Percentiles rank a stretch among this genome's conserved stretches.
Evolutionary conservation across 2,329 filamentous ascomycete genomes (phyloP).

Genomic region (Fusarium zealandicum): DNA sequence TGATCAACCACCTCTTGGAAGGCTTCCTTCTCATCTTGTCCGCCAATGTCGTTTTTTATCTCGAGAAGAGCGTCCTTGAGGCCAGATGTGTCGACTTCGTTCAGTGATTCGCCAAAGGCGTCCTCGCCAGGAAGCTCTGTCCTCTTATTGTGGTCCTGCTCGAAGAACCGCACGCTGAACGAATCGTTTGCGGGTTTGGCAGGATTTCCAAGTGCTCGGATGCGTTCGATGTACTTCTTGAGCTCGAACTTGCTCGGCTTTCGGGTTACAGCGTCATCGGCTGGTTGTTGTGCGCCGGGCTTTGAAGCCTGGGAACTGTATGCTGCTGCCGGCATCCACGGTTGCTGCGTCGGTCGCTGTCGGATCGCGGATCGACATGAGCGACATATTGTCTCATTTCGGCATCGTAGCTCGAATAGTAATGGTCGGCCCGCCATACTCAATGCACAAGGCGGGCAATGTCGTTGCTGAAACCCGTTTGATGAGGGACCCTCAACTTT

Average conservation of each 20-base stretch:
- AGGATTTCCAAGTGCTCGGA: constrained; percentile 37
- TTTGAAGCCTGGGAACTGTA: constrained; percentile 46
- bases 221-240: constrained; percentile 40
- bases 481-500: constrained; percentile 35
- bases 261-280: constrained; percentile 26
- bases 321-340: constrained; percentile 41
- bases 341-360: constrained; percentile 36
- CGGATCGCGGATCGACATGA: constrained; percentile 47
- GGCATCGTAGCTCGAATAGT: constrained; percentile 46
- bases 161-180: constrained; percentile 56
- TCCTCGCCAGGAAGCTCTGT: constrained; percentile 50
- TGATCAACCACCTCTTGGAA: constrained; percentile 48
- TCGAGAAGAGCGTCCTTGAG: constrained; percentile 48
- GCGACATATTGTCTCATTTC: constrained; percentile 48
- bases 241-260: constrained; percentile 42
- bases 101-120: constrained; percentile 51
- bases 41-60: constrained; percentile 49
- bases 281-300: constrained; percentile 24
- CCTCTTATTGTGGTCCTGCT: constrained; percentile 51
- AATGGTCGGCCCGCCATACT: constrained; percentile 49
- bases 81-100: constrained; percentile 47
- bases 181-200: constrained; percentile 25
- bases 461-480: constrained; percentile 11
- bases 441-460: constrained; percentile 10
- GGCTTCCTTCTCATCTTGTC: constrained; percentile 45